Conservation (phyloP, 163 green algal genomes). For the Scenedesmus sp. region DNA sequence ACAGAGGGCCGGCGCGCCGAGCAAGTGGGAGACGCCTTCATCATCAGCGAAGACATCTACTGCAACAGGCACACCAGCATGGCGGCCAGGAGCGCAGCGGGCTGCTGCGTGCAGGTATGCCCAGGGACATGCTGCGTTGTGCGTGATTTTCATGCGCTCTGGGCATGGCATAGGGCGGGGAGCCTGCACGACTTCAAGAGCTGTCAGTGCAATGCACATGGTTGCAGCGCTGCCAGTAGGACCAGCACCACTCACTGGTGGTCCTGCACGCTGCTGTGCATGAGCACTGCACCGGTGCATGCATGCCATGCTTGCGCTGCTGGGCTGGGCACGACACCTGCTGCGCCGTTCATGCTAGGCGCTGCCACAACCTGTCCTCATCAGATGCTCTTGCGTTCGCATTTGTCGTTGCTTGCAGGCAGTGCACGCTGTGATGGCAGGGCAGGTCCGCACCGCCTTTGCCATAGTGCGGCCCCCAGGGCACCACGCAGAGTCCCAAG, state of each 20-base stretch:
- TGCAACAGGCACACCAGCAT: slow-evolving; percentile 37
- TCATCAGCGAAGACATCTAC: slow-evolving; percentile 35
- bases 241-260: too few species aligned
- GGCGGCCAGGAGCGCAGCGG: slow-evolving; percentile 29
- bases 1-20: not conserved
- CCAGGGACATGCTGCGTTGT: not conserved
- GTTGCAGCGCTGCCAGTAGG: too few species aligned
- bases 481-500: slow-evolving; percentile 62
- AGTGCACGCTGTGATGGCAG: slow-evolving; percentile 55
- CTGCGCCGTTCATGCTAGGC: too few species aligned
- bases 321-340: too few species aligned
- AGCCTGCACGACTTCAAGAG: too few species aligned
- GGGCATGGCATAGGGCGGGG: too few species aligned
- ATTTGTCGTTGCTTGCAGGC: slow-evolving; percentile 59
- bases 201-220: too few species aligned
- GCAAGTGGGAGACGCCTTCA: slow-evolving; percentile 12
- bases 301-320: too few species aligned
- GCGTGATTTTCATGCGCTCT: not conserved
- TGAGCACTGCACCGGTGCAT: too few species aligned
- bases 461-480: slow-evolving; percentile 67
- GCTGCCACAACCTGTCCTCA: too few species aligned
- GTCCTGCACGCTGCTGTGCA: too few species aligned
- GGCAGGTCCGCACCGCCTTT: slow-evolving; percentile 52
- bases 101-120: slow-evolving; percentile 19
- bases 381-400: too few species aligned